A percentile compares a stretch with the other conserved stretches of the same genome.
phyloP scores from a whole-genome alignment of 208 protist species.

The Giardia duodenalis region DNA sequence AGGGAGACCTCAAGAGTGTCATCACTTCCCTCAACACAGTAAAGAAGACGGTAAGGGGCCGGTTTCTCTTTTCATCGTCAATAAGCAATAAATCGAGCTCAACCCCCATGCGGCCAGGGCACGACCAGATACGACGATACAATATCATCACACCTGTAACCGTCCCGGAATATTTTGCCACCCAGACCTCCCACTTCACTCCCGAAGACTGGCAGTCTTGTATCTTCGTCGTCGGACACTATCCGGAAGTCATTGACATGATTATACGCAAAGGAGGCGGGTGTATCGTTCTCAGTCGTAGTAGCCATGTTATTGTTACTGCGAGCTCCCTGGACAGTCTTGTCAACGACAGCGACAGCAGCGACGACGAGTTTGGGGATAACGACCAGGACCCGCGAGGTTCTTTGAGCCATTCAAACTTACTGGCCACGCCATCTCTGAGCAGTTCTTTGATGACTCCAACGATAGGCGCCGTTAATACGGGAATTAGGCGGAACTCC shows the following conservation, averaged over 20 bases:
- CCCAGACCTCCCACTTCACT: neutral
- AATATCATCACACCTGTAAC: neutral
- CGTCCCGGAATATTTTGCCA: neutral
- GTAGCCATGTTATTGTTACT: neutral
- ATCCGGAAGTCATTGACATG: neutral
- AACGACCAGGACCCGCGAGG: neutral
- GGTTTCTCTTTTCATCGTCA: neutral
- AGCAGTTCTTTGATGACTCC: too few species aligned
- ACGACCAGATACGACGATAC: neutral
- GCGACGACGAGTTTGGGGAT: neutral
- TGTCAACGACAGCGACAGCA: neutral
- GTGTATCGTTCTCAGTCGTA: neutral
- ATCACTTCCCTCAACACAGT: neutral
- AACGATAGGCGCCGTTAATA: too few species aligned
- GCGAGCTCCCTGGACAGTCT: neutral
- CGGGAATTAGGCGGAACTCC: too few species aligned
- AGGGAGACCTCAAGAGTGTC: neutral
- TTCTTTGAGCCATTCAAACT: neutral
- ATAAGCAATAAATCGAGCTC: too few species aligned
- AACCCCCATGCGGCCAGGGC: too few species aligned
- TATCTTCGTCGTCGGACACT: neutral
- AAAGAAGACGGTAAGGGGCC: neutral
- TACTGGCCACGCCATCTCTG: too few species aligned
- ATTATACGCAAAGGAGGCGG: neutral
- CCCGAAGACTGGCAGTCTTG: neutral